phyloP scores from a whole-genome alignment of 768 basidiomycete genomes.

The Clitopilus hobsonii region DNA sequence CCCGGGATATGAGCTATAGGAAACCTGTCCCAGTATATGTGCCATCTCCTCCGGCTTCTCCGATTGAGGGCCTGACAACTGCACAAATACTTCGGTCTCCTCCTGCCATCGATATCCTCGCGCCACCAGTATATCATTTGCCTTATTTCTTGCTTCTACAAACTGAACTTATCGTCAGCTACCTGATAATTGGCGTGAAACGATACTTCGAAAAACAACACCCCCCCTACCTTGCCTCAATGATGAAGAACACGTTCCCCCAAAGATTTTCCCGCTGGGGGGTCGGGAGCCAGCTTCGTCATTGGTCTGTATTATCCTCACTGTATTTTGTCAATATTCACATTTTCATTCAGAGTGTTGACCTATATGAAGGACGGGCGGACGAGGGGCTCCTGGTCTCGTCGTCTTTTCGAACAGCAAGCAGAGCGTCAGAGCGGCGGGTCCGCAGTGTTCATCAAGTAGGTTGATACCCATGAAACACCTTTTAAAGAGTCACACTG shows the following conservation, averaged over 20 bases:
- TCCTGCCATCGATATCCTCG: conserved; percentile 1
- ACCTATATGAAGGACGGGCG: neutral
- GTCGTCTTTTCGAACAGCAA: neutral
- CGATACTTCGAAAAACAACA: conserved; percentile 12
- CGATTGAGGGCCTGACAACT: conserved; percentile 14
- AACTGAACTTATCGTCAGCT: conserved; percentile 13
- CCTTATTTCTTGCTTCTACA: neutral
- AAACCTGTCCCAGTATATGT: conserved; percentile 68
- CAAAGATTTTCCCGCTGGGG: no score
- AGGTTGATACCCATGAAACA: neutral
- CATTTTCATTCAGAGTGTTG: neutral
- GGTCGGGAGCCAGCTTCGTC: no score
- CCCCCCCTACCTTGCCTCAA: conserved; percentile 1
- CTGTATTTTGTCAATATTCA: no score
- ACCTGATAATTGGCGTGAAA: conserved; percentile 30
- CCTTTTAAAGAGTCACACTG: neutral
- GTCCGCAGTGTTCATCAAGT: conserved; percentile 20
- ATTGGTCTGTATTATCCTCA: no score
- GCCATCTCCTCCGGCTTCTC: conserved; percentile 56
- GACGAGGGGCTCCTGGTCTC: neutral
- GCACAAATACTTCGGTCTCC: conserved; percentile 8
- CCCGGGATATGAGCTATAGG: conserved; percentile 54
- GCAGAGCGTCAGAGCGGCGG: conserved; percentile 7
- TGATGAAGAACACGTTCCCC: neutral
- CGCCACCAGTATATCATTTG: conserved; percentile 8